Percentiles rank a stretch among this genome's conserved stretches.
These are phyloP conservation scores for Trichoderma atroviride DNA, from an alignment of 2,329 filamentous ascomycete species.

Conservation along the genomic window DNA sequence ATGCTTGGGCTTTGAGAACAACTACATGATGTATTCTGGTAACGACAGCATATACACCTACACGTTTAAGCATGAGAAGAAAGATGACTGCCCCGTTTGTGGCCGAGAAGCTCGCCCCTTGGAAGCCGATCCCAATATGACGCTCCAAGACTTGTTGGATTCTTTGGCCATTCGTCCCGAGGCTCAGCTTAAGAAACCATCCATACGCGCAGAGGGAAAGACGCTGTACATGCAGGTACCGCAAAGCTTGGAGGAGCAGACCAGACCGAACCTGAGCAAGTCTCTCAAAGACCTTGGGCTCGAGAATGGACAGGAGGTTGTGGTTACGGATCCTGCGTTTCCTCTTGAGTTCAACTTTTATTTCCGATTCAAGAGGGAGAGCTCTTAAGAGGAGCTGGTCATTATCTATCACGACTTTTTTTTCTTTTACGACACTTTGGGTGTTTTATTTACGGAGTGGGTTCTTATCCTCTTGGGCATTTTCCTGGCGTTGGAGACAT, in stretches of 20 bases:
- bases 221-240: constrained; percentile 90
- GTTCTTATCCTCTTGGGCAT: constrained; percentile 29
- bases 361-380: constrained; percentile 49
- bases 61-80: constrained; percentile 93
- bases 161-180: constrained; percentile 81
- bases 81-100: constrained; percentile 92
- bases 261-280: constrained; percentile 77
- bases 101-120: constrained; percentile 79
- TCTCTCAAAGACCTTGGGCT: constrained; percentile 74
- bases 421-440: neutral
- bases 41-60: constrained; percentile 96
- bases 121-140: constrained; percentile 68
- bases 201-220: constrained; percentile 75
- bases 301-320: constrained; percentile 80
- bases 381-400: neutral
- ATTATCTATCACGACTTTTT: neutral
- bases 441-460: constrained; percentile 1
- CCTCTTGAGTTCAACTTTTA: constrained; percentile 67
- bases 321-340: constrained; percentile 91
- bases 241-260: constrained; percentile 79
- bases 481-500: constrained; percentile 36
- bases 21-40: constrained; percentile 99
- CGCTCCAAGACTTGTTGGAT: constrained; percentile 82
- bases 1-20: constrained; percentile 74
- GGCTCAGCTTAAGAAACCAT: constrained; percentile 91